Base-by-base conservation (phyloP, 1,284 basidiomycete genomes). In the Fomitopsis palustris region DNA sequence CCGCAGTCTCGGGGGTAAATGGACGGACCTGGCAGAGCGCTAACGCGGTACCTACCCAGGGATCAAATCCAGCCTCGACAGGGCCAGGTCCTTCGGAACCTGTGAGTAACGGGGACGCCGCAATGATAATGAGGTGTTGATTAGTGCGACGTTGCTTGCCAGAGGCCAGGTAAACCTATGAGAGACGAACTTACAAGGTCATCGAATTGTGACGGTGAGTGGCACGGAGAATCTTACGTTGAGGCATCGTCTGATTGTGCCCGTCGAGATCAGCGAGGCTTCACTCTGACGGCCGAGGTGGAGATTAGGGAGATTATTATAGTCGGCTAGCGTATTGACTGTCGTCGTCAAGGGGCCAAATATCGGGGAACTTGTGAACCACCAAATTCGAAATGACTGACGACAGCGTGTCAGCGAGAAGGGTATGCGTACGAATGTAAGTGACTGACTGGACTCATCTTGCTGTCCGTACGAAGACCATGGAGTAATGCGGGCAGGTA, bases 121-220 rank as follows among this genome's bases (percentile, higher is more conserved):
- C 82, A 25, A 86, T 75, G 55, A 87, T 74, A 61, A 87, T 76
- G 37, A 86, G 75, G 68, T 87, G 84, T n/a, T 78, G 75, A 54
- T 69, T 74, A 57, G 75, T 70, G n/a, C 72, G 71, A 42, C 71
- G 72, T 31, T 71, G 71, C 56, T 69, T 69, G 62, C 69, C 72
- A 27, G 74, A 71, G 0, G 73, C 67, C 43, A 75, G 71, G 45
- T 82, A 75, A 57, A 77, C 70, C 80, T 81, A 39, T 23, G 38
- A n/a, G 12, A 41, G 42, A 33, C 19, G 45, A 51, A 51, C 49
- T 51, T 51, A 51, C 49, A 19, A 35, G 29, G 53, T 35, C 55
- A 58, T 56, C 21, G 37, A 37, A 23, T 27, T 35, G 27, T 57
- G n/a, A 37, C 4, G 29, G n/a, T 19, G 14, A 57, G 42, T 56